Base-by-base conservation (phyloP, 345 rosid species). In the Trapa bicornis region DNA sequence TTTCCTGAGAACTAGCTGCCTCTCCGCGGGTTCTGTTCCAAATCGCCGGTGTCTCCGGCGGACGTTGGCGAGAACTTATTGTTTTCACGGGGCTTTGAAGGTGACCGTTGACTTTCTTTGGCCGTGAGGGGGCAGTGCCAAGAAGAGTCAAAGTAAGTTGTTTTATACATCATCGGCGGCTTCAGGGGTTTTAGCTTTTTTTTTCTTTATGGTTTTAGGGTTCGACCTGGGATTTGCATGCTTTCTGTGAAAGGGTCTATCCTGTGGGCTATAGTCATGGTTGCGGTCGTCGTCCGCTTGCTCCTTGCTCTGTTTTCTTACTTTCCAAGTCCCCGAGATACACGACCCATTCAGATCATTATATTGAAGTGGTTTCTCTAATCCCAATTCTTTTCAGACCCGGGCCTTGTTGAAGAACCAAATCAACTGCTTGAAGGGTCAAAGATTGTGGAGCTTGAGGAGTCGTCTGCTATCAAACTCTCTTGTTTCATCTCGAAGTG, bases 151-250 rank as follows among this genome's bases (percentile, higher is more conserved):
- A 35, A 58, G 63, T 35, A 2, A 42, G 48, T 42, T 33, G 7
- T 43, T 65, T 65, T 37, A 15, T 43, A 42, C 33, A 65, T 65
- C 43, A 42, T 22, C 52, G 7, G 48, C 13, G 52, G 67, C 53
- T 41, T 13, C 53, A 42, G 67, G 67, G 67, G 50, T 65, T 65
- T 65, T 65, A 42, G 52, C 53, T 37, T 39, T 65, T 42, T 22
- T 22, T 22, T 22, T 22, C n/a, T 22, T 41, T 36, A 7, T 22
- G 67, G 52, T 29, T 65, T 65, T 65, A 41, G 37, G 67, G 67
- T 43, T 42, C 22, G n/a, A 12, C 36, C 9, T 10, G 63, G 38
- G 38, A 58, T 58, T 35, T 8, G 3, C 37, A 16, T 32, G 35
- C 38, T 32, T 33, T 1, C 12, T 33, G 63, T 37, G 4, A 15